A percentile compares a stretch with the other conserved stretches of the same genome.
These are phyloP conservation scores for Fragaria vesca DNA, from an alignment of 306 rosid species.

Conservation along the genomic window DNA sequence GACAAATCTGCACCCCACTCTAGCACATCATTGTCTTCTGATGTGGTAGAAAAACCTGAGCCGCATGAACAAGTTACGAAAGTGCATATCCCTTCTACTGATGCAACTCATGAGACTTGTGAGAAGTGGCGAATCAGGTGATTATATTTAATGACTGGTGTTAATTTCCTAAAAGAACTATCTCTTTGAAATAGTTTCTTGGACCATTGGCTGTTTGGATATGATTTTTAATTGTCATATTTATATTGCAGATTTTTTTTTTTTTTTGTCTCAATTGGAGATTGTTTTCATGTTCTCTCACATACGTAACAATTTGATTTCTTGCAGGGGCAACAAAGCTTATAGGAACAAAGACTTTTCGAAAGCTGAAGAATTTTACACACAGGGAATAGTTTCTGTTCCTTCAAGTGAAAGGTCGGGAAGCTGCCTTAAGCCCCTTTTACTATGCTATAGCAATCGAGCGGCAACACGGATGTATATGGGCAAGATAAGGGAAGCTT, in stretches of 20 bases:
- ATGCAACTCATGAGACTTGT: conserved; percentile 55
- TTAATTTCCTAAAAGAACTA: not conserved
- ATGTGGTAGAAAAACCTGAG: conserved; percentile 36
- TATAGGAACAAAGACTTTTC: conserved; percentile 65
- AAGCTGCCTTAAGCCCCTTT: conserved; percentile 56
- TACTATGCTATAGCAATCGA: conserved; percentile 86
- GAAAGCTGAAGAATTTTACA: conserved; percentile 81
- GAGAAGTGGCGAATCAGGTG: conserved; percentile 86
- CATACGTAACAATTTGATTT: conserved; percentile 24
- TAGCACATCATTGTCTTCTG: conserved; percentile 34
- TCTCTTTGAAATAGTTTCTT: conserved; percentile 7
- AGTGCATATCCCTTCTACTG: conserved; percentile 32
- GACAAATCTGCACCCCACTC: conserved; percentile 38
- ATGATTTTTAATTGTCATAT: conserved; percentile 6
- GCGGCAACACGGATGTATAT: conserved; percentile 78
- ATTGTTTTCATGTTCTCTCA: conserved; percentile 18
- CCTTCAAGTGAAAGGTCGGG: conserved; percentile 64
- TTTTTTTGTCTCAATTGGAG: not conserved
- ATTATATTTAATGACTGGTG: not conserved
- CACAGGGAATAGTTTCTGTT: conserved; percentile 69
- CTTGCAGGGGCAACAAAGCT: conserved; percentile 77
- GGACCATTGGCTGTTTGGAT: conserved; percentile 23
- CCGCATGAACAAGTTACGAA: conserved; percentile 35
- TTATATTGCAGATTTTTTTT: conserved; percentile 14
- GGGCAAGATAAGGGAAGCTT: conserved; percentile 78